phyloP scores from a whole-genome alignment of 192 early-diverging fungal species.

The Oehlia diaphana region DNA sequence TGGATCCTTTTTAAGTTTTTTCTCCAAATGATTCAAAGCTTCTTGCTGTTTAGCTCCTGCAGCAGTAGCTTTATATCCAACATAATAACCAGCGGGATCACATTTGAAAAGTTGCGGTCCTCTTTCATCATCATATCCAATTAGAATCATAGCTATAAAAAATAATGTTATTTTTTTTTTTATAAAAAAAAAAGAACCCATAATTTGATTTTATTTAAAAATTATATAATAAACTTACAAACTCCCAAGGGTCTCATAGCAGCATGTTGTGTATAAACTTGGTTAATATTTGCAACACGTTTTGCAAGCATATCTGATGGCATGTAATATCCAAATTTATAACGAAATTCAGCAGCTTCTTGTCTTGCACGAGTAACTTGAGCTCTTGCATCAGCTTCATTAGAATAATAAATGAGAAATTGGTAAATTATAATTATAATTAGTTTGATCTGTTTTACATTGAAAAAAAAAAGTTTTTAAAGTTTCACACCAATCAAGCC shows the following conservation, averaged over 20 bases:
- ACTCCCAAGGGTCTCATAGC: constrained; percentile 97
- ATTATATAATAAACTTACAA: constrained; percentile 56
- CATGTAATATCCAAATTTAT: constrained; percentile 99
- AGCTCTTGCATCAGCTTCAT: constrained; percentile 84
- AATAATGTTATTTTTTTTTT: background rate
- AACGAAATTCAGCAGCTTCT: constrained; percentile 97
- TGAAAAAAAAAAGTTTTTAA: constrained; percentile 15
- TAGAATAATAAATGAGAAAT: background rate
- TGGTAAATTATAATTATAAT: background rate
- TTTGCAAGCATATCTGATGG: constrained; percentile 96
- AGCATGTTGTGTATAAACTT: constrained; percentile 99
- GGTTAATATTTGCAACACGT: constrained; percentile 96
- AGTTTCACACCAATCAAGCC: constrained; percentile 75
- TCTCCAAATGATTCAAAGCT: constrained; percentile 94
- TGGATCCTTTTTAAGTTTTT: constrained; percentile 94
- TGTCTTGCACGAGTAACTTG: constrained; percentile 90
- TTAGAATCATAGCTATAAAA: constrained; percentile 87
- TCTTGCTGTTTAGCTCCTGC: constrained; percentile 97
- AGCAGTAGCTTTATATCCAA: constrained; percentile 93
- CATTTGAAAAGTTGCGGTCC: constrained; percentile 98
- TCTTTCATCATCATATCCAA: constrained; percentile 93
- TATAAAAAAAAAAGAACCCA: background rate
- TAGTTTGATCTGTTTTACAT: background rate
- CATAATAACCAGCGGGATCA: constrained; percentile 98
- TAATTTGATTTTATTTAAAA: too few relatives aligned